Base-by-base conservation (phyloP, 2,329 filamentous ascomycete genomes). In the Rhynchosporium agropyri region DNA sequence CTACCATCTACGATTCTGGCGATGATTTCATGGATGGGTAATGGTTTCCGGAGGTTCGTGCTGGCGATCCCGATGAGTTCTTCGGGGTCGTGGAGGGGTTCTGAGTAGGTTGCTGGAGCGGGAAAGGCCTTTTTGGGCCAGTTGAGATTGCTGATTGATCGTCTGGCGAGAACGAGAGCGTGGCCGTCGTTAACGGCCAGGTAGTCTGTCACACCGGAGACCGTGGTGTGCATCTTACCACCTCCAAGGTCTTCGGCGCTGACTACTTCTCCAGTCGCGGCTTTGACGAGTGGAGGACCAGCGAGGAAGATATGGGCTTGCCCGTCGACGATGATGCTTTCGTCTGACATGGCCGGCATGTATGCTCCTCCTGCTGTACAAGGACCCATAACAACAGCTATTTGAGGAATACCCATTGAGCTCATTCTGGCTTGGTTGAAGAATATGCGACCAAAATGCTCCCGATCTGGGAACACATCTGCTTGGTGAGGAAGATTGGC, bases 261-360 rank as follows among this genome's bases (percentile, higher is more conserved):
- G 61, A 98, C 92, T 36, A 91, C 88, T 77, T 99, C 94, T 12
- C 94, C 95, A 0, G 95, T 99, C 10, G 94, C 94, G 8, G 95
- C 95, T 78, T 97, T 97, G 67, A 99, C 95, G 0, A 99, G 82
- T 0, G 95, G 94, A 20, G 94, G 94, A 0, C 94, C 95, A 0
- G 94, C 94, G 1, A 99, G 85, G 80, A 98, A 99, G 74, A 99
- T 97, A 69, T 96, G 93, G n/a, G 94, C 94, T 76, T 97, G 93
- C 58, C 93, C 89, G 73, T 92, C 87, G 45, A 98, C 95, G 68
- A 99, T 98, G 76, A 99, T 97, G 74, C 87, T 92, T 81, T 98
- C 95, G 75, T 98, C 95, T 65, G 90, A 94, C 94, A 99, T 98
- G 72, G 91, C 92, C 10, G 94, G 94, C 10, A 98, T 93, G 75